These are phyloP conservation scores for Geoglossum glabrum DNA, from an alignment of 495 filamentous ascomycete species.

Conservation along the genomic window DNA sequence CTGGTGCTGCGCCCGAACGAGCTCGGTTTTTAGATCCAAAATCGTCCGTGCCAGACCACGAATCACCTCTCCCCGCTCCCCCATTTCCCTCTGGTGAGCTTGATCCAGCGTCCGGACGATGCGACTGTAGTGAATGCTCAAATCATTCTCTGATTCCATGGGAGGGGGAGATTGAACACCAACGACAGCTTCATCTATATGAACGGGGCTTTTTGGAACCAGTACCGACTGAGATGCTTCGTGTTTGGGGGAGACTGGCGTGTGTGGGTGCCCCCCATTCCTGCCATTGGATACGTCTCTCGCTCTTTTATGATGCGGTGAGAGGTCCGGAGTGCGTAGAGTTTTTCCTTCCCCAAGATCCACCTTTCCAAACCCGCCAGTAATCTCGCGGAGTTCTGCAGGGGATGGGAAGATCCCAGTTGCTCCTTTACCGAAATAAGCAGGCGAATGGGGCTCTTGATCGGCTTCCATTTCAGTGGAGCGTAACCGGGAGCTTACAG, in stretches of 20 bases:
- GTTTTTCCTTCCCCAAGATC: not conserved
- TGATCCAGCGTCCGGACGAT: slow-evolving; percentile 16
- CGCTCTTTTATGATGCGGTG: not conserved
- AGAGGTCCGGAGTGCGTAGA: not conserved
- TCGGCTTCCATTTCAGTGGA: not conserved
- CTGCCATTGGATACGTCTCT: not conserved
- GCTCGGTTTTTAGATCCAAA: slow-evolving; percentile 5
- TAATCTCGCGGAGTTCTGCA: not conserved
- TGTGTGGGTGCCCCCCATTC: not conserved
- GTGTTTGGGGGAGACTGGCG: not conserved
- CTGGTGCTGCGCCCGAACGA: slow-evolving; percentile 1
- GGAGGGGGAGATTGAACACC: slow-evolving; percentile 3
- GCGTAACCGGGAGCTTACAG: not conserved
- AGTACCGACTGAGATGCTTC: not conserved
- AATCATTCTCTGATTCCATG: slow-evolving; percentile 12
- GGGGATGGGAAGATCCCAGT: not conserved
- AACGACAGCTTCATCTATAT: slow-evolving; percentile 1
- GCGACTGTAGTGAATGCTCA: slow-evolving; percentile 13
- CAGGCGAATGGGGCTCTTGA: not conserved
- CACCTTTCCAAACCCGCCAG: not conserved
- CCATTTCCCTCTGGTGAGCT: slow-evolving; percentile 11
- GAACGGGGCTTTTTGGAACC: not conserved
- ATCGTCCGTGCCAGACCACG: slow-evolving; percentile 11
- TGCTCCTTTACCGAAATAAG: not conserved
- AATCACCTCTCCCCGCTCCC: slow-evolving; percentile 8